These are phyloP conservation scores for Hyphodiscus sp. DNA, from an alignment of 2,329 filamentous ascomycete species.

Conservation along the genomic window DNA sequence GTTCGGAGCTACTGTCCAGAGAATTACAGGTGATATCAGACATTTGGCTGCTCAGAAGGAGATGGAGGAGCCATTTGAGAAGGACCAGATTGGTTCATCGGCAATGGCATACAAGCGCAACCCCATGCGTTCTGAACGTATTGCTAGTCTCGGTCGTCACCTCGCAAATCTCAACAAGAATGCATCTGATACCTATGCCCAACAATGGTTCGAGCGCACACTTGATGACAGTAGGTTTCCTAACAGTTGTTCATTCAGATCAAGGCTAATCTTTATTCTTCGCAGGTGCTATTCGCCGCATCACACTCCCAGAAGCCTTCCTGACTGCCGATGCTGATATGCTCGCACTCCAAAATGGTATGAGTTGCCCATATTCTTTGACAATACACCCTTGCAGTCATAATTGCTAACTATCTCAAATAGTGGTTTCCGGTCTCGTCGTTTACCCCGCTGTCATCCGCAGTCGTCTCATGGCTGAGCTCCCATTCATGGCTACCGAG, in stretches of 20 bases:
- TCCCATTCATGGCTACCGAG: conserved; percentile 79
- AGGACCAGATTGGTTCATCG: conserved; percentile 66
- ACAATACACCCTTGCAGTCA: too few relatives aligned
- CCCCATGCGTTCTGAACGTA: conserved; percentile 44
- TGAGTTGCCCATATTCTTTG: too few relatives aligned
- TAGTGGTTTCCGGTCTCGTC: conserved; percentile 26
- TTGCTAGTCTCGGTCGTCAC: conserved; percentile 41
- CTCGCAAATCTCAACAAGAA: conserved; percentile 31
- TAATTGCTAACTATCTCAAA: too few relatives aligned
- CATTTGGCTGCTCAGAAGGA: conserved; percentile 1
- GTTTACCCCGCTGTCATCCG: conserved; percentile 72
- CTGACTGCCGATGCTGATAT: neutral
- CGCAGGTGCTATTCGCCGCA: neutral
- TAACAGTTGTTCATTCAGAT: neutral
- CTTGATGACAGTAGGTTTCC: neutral
- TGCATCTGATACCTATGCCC: conserved; percentile 55
- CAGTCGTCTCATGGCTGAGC: conserved; percentile 62
- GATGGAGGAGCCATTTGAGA: conserved; percentile 76
- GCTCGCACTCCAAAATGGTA: neutral
- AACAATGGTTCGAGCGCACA: conserved; percentile 55
- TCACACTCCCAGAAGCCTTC: neutral
- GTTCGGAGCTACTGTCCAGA: conserved; percentile 71
- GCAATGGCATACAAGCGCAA: conserved; percentile 48
- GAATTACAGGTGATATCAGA: conserved; percentile 57
- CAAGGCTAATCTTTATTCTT: neutral